Conservation (phyloP, 1,284 basidiomycete species). For the Cutaneotrichosporon spelunceum region DNA sequence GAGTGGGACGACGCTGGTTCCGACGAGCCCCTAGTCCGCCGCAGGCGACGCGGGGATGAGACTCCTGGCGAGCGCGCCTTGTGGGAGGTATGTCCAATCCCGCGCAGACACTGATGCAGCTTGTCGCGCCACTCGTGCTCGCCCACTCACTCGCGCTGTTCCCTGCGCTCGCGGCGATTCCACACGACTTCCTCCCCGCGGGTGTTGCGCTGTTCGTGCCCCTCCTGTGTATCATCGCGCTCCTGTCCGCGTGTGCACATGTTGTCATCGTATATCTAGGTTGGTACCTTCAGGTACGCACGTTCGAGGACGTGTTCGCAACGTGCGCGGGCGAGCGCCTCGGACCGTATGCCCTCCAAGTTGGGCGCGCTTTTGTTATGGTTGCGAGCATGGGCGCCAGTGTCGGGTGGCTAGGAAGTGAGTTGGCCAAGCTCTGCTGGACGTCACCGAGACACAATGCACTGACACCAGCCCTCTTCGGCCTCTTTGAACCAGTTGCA, state of each 20-base stretch:
- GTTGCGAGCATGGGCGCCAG: conserved; percentile 38
- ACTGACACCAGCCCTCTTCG: conserved; percentile 35
- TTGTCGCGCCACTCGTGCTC: conserved; percentile 47
- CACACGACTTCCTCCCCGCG: conserved; percentile 49
- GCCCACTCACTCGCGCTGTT: conserved; percentile 49
- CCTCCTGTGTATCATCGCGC: conserved; percentile 39
- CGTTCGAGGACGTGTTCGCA: conserved; percentile 50
- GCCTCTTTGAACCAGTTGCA: conserved; percentile 40
- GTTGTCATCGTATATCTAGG: conserved; percentile 52
- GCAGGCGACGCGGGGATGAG: conserved; percentile 20
- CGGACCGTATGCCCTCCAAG: conserved; percentile 39
- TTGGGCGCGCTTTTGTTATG: conserved; percentile 39
- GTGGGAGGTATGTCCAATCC: conserved; percentile 14
- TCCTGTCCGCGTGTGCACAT: conserved; percentile 47
- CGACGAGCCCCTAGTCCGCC: conserved; percentile 22
- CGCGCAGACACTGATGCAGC: conserved; percentile 24
- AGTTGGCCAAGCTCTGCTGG: conserved; percentile 14
- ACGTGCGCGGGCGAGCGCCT: conserved; percentile 37
- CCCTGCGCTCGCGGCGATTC: conserved; percentile 44
- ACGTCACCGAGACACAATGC: neutral
- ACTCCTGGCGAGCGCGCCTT: conserved; percentile 17
- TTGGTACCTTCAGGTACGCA: conserved; percentile 50
- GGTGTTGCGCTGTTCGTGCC: conserved; percentile 51
- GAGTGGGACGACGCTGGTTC: conserved; percentile 15
- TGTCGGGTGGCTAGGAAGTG: conserved; percentile 45